Base-by-base conservation (phyloP, 106 monocot genomes). In the Hemerocallis citrina region DNA sequence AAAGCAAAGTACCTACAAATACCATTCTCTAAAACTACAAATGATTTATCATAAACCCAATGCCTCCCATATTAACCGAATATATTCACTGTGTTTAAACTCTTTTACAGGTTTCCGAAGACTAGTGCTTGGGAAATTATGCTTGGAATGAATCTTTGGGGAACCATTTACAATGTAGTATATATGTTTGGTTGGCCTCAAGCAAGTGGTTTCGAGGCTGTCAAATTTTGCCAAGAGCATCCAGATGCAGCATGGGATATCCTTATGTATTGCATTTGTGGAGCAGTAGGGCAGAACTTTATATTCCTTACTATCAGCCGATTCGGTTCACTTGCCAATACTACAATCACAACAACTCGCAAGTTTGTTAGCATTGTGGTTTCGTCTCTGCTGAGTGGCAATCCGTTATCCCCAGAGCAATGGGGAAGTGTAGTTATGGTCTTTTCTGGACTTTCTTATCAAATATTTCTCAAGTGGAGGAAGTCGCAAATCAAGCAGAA, bases 141-240 rank as follows among this genome's bases (percentile, higher is more conserved):
- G 96, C 76, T 98, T 20, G 96, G 96, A 21, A 98, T 98, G 96
- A 98, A 98, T 62, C 75, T 98, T 1, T 98, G 96, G 91, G 96
- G 91, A 30, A 85, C 79, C 34, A 77, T 98, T 16, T 98, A 98
- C 54, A 91, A 91, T 45, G 49, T 79, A 25, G 28, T 84, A 7
- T 83, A 63, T 72, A 88, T 88, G 87, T 98, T 98, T 75, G 88
- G 78, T 17, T 88, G 81, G 81, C 74, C 87, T 19, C 58, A 68
- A 49, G 96, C 65, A 5, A 68, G 75, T 52, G 96, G 96, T 15
- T 87, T 59, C 25, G 88, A 79, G 63, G 96, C 85, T 22, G 45
- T 87, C 29, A 74, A 61, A 2, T 91, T 96, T 64, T 96, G 96
- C 67, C 47, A 34, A 60, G 75, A 83, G 36, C 71, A 91, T 48